These are phyloP conservation scores for Talaromyces atroroseus DNA, from an alignment of 2,329 filamentous ascomycete genomes.

Conservation along the genomic window DNA sequence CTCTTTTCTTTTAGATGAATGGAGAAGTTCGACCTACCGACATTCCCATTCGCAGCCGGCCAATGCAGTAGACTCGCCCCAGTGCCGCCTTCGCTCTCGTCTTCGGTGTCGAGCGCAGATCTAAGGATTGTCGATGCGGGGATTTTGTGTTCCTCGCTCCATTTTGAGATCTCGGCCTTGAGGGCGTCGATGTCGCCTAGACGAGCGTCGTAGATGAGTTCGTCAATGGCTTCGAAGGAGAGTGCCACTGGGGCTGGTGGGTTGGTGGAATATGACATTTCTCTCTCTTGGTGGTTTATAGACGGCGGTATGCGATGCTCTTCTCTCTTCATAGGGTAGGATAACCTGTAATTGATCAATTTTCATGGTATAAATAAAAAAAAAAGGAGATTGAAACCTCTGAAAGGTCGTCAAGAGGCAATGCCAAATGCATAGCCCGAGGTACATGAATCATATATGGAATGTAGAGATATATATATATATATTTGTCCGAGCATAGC, in stretches of 20 bases:
- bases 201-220: slow-evolving; percentile 82
- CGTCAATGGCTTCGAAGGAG: slow-evolving; percentile 77
- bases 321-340: too few species aligned
- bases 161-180: slow-evolving; percentile 50
- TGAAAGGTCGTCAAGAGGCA: too few species aligned
- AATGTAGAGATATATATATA: too few species aligned
- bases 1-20: background rate
- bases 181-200: slow-evolving; percentile 70
- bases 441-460: too few species aligned
- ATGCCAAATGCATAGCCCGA: too few species aligned
- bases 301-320: too few species aligned
- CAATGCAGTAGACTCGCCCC: slow-evolving; percentile 65
- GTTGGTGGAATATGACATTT: background rate
- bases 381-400: too few species aligned
- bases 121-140: slow-evolving; percentile 60
- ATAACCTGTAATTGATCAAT: too few species aligned
- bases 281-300: background rate
- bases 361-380: too few species aligned
- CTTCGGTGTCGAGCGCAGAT: slow-evolving; percentile 66
- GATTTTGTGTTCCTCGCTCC: slow-evolving; percentile 58
- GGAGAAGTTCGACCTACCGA: slow-evolving; percentile 50
- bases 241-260: slow-evolving; percentile 36
- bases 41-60: slow-evolving; percentile 83
- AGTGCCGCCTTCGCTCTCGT: slow-evolving; percentile 61
- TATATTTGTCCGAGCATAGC: too few species aligned